Conservation (phyloP, 208 protist species). For the Crithidia sp. region DNA sequence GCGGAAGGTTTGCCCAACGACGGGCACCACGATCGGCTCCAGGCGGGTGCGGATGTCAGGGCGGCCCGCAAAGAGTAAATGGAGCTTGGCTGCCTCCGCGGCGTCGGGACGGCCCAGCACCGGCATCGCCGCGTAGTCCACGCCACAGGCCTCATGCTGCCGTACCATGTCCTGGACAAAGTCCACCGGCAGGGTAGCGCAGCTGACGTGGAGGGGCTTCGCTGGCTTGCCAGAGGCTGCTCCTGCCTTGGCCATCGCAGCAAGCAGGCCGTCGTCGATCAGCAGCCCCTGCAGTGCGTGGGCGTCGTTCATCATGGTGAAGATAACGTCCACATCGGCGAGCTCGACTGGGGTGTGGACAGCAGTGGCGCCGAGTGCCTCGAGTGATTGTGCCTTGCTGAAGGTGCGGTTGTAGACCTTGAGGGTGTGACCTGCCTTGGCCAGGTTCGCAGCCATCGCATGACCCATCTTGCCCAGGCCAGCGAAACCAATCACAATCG, state of each 20-base stretch:
- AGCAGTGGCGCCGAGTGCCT: constrained; percentile 12
- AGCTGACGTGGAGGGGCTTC: constrained; percentile 39
- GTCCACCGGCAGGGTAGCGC: constrained; percentile 30
- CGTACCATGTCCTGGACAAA: constrained; percentile 13
- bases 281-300: constrained; percentile 18
- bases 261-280: constrained; percentile 26
- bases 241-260: constrained; percentile 10
- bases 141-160: constrained; percentile 19
- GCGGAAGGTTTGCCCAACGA: constrained; percentile 30
- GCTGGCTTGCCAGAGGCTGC: not conserved
- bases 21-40: constrained; percentile 33
- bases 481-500: constrained; percentile 22
- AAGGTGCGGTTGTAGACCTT: constrained; percentile 43
- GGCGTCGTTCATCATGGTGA: constrained; percentile 39
- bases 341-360: constrained; percentile 21
- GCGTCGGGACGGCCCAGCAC: constrained; percentile 39
- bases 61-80: constrained; percentile 32
- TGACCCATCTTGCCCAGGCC: constrained; percentile 44
- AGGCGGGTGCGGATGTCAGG: constrained; percentile 6
- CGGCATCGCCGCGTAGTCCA: constrained; percentile 32
- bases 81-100: constrained; percentile 33
- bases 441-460: constrained; percentile 30
- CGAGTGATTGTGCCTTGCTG: constrained; percentile 20
- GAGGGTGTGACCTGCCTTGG: constrained; percentile 19
- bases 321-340: constrained; percentile 30